phyloP scores from a whole-genome alignment of 768 basidiomycete species.

The Lactifluus rugatus region DNA sequence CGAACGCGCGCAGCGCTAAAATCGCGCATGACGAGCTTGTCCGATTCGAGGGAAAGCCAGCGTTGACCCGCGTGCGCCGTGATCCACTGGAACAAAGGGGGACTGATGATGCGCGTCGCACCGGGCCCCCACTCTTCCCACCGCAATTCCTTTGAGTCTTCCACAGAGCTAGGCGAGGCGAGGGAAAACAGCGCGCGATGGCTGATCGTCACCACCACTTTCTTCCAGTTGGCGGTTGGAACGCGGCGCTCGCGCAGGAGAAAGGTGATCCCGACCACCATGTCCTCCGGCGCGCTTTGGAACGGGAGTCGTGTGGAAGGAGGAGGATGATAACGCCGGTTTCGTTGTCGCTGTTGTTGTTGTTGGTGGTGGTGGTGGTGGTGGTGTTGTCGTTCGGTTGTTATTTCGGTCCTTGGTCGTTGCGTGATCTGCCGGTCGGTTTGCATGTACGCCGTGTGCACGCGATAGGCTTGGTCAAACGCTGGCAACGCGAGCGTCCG shows the following conservation, averaged over 20 bases:
- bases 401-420: no score
- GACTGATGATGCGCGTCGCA: conserved; percentile 5
- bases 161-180: not conserved
- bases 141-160: not conserved
- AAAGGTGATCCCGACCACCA: conserved; percentile 14
- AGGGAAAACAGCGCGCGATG: conserved; percentile 4
- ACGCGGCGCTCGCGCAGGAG: conserved; percentile 1
- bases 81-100: conserved; percentile 9
- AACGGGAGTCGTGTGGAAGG: no score
- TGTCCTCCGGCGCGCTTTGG: conserved; percentile 12
- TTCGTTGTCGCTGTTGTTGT: not conserved
- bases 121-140: conserved; percentile 11
- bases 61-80: conserved; percentile 13
- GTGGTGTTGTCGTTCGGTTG: no score
- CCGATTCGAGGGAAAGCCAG: conserved; percentile 9
- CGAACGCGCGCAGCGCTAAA: conserved; percentile 10
- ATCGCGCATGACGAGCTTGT: conserved; percentile 1
- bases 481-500: conserved; percentile 8
- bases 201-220: conserved; percentile 8
- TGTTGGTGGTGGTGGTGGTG: no score
- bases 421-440: conserved; percentile 1
- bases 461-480: not conserved
- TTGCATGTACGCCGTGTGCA: conserved; percentile 15
- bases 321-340: no score
- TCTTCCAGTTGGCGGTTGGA: not conserved